Base-by-base conservation (phyloP, 1,284 basidiomycete species). In the Golubevia sp. region DNA sequence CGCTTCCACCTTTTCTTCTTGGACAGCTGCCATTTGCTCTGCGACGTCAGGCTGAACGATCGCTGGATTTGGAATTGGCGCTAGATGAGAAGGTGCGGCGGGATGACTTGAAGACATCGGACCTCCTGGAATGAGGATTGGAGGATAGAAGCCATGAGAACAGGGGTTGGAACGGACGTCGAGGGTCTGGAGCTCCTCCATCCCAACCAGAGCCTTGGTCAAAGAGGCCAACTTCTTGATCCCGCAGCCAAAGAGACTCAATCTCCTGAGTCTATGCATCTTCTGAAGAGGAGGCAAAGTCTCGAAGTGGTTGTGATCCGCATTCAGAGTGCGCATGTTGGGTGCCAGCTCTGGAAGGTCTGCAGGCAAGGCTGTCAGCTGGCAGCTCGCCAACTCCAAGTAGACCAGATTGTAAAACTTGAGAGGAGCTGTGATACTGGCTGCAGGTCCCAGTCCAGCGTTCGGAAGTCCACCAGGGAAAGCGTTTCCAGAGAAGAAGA, bases 331-430 rank as follows among this genome's bases (percentile, higher is more conserved):
- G 63, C 94, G 90, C 73, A 99, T 86, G 84, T 97, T 97, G 24
- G 96, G 96, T 54, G 90, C 86, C 56, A 92, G 85, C 49, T 82
- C 78, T 44, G 88, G 87, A 65, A 98, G 86, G 48, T 89, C 88
- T 60, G 85, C 73, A 2, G 96, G 94, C 60, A 97, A 88, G 52
- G 82, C 78, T 26, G 89, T 90, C 62, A 99, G 87, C 66, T 92
- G 90, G 84, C 97, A 99, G 53, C 90, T 92, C 11, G 94, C 94
- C 48, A 93, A 86, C 85, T 99, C 96, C 73, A 99, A 88, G 86
- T 98, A 98, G 49, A 92, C 87, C 74, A 99, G 87, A 77, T 93
- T 91, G 85, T 93, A 94, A 85, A 92, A 92, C 53, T 23, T 34
- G 30, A 34, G 30, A 34, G 30, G 30, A 34, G 30, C 4, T 5